Evolutionary conservation across 2,329 filamentous ascomycete species (phyloP), one percentile per base, ranked within the genome.

Genomic region (Penicillium digitatum): DNA sequence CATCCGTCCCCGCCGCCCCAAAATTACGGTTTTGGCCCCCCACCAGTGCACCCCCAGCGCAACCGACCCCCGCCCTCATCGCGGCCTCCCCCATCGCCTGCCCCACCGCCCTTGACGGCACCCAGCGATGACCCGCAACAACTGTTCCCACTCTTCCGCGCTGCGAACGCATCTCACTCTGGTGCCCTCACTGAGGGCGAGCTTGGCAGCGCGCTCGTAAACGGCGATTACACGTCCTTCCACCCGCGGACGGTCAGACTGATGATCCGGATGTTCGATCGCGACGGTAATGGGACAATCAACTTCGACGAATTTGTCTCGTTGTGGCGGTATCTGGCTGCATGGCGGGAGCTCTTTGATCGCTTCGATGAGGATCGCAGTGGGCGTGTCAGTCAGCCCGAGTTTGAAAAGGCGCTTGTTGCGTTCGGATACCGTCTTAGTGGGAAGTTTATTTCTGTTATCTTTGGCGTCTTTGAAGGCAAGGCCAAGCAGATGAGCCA

Each of bases 231-330:
- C 84, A 90, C 90, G 1, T 84, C 90, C 5, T 99, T 99, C 72
- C 92, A 99, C 74, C 82, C 86, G 5, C 89, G 96, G 66, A 99
- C 94, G 1, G 92, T 97, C 62, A 88, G 88, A 69, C 96, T 97
- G 90, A 96, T 99, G 92, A 96, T 99, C 64, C 88, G 92, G 70
- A 97, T 99, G 94, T 99, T 99, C 76, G 93, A 97, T 76, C 89
- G 88, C 55, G 89, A 96, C 75, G 87, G 89, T 65, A 88, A 84
- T 59, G 91, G 92, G 48, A 89, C 88, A 14, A 95, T 99, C 72
- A 91, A 88, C 58, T 97, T 96, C 73, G 87, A 94, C 62, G 94
- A 97, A 75, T 99, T 99, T 74, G 95, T 92, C 70, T 93, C 90
- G 18, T 81, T 99, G 22, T 99, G 94, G 94, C 90, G 89, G 18